These are phyloP conservation scores for Saccharata proteae DNA, from an alignment of 2,329 filamentous ascomycete genomes.

Conservation along the genomic window DNA sequence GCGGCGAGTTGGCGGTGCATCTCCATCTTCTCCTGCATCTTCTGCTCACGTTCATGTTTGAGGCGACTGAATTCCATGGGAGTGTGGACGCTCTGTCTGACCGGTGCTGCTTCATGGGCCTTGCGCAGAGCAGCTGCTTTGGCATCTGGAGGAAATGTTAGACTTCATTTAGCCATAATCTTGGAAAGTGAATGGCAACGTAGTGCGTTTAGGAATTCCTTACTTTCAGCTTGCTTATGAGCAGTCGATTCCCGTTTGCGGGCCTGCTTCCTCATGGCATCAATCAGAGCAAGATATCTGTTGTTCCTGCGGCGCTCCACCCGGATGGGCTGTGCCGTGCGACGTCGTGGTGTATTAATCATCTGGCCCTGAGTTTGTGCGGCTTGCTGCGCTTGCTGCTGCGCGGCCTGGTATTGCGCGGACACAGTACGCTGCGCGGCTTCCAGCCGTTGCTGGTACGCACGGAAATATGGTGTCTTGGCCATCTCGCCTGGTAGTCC, in stretches of 20 bases:
- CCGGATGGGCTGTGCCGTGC: constrained; percentile 63
- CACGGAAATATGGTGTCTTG: constrained; percentile 90
- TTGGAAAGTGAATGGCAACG: constrained; percentile 1
- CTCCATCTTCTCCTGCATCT: constrained; percentile 43
- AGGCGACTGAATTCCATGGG: constrained; percentile 84
- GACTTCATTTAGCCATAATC: constrained; percentile 1
- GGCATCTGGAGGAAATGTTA: constrained; percentile 19
- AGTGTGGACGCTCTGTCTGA: constrained; percentile 52
- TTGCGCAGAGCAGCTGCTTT: constrained; percentile 71
- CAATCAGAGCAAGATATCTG: constrained; percentile 77
- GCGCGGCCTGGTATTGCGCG: constrained; percentile 44
- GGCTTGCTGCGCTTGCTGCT: constrained; percentile 42
- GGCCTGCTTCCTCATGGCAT: constrained; percentile 88
- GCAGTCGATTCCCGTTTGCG: constrained; percentile 80
- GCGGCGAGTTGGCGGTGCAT: constrained; percentile 46
- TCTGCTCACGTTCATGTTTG: constrained; percentile 75
- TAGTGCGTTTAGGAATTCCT: constrained; percentile 12
- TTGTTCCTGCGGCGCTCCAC: constrained; percentile 81
- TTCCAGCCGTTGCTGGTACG: constrained; percentile 51
- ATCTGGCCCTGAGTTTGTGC: constrained; percentile 39
- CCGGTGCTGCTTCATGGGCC: constrained; percentile 55
- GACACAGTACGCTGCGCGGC: constrained; percentile 48
- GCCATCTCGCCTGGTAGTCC: constrained; percentile 85
- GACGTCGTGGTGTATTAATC: constrained; percentile 44
- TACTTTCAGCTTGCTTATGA: constrained; percentile 77